Conservation (phyloP, 139 green algal species). For the Micromonas commoda region DNA sequence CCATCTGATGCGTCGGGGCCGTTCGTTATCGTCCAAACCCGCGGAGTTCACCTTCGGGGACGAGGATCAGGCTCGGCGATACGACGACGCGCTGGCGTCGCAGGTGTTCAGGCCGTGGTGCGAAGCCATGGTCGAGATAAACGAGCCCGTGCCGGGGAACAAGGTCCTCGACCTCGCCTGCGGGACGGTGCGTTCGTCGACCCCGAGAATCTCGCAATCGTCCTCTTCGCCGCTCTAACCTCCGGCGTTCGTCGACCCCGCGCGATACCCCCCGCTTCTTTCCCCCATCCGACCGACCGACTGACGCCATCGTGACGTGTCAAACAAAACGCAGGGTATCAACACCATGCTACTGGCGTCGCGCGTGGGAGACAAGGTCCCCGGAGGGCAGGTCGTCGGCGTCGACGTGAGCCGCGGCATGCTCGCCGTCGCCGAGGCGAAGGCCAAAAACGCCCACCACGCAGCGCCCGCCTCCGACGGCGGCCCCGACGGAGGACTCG, state of each 20-base stretch:
- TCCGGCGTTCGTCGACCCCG: background rate
- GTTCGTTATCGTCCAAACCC: no score
- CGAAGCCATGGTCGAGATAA: background rate
- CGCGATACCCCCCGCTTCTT: no score
- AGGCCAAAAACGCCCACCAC: background rate
- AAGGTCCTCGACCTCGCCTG: conserved; percentile 1
- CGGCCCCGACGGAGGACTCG: background rate
- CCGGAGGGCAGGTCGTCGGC: background rate
- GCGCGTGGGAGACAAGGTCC: background rate
- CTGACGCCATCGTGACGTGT: background rate
- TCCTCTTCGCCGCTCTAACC: background rate
- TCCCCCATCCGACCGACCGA: background rate
- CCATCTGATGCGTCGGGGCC: no score
- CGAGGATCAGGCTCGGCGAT: no score
- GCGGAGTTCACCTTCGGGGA: no score
- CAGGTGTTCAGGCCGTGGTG: background rate
- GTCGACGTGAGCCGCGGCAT: background rate
- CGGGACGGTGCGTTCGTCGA: background rate
- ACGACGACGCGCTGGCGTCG: background rate
- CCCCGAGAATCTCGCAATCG: background rate
- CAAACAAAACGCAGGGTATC: background rate
- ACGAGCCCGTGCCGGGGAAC: background rate
- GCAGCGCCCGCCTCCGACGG: background rate
- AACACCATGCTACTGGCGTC: background rate
- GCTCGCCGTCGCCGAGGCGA: background rate